Evolutionary conservation across 2,329 filamentous ascomycete species (phyloP).

Genomic region (Xylaria sp.): DNA sequence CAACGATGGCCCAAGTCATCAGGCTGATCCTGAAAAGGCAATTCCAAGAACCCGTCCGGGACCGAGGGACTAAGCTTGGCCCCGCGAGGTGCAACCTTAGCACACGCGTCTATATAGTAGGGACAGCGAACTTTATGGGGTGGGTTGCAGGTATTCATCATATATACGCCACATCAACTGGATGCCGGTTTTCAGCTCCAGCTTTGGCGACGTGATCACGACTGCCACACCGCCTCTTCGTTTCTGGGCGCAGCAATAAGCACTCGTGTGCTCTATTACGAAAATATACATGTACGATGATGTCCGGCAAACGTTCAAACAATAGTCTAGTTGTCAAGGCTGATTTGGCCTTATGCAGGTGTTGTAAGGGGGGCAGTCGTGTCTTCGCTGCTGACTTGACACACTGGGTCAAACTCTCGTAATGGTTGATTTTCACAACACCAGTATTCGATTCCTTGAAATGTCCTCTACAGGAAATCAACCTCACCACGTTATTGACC

Average conservation of each 20-base stretch:
- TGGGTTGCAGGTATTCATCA: too few species aligned
- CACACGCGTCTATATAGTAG: conserved; percentile 22
- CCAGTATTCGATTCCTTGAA: background rate
- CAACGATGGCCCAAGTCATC: conserved; percentile 3
- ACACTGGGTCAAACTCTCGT: background rate
- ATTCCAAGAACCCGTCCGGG: conserved; percentile 10
- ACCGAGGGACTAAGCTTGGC: conserved; percentile 19
- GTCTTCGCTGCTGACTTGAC: background rate
- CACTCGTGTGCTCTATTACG: background rate
- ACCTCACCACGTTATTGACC: conserved; percentile 5
- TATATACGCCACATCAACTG: too few species aligned
- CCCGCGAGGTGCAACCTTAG: background rate
- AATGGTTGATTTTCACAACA: background rate
- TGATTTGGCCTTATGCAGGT: too few species aligned
- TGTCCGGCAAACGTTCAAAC: background rate
- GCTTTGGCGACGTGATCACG: too few species aligned
- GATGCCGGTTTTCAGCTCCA: too few species aligned
- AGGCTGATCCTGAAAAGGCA: conserved; percentile 17
- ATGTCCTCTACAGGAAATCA: background rate
- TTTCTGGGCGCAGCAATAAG: background rate
- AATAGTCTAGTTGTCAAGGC: too few species aligned
- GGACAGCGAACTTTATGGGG: background rate
- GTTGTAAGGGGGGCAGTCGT: too few species aligned
- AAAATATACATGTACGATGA: conserved; percentile 2
- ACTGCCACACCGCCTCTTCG: background rate